Evolutionary conservation across 768 basidiomycete species (phyloP).

Genomic region (Jaapia argillacea): DNA sequence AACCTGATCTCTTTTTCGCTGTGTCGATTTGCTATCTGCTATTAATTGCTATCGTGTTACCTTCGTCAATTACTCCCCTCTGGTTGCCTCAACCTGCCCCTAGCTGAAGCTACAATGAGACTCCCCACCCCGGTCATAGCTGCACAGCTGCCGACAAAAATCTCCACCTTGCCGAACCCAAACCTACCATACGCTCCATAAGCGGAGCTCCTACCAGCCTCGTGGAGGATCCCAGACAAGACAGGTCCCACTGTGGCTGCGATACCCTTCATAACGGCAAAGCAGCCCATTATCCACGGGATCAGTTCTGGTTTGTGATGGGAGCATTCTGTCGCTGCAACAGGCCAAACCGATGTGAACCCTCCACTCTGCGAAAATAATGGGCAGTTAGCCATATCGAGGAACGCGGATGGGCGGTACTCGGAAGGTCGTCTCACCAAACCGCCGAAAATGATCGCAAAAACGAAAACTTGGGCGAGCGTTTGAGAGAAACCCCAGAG

Average conservation of each 20-base stretch:
- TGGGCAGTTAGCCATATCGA: neutral
- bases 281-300: conserved; percentile 9
- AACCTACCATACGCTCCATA: conserved; percentile 8
- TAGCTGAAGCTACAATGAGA: conserved; percentile 8
- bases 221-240: conserved; percentile 13
- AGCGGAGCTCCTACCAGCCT: conserved; percentile 7
- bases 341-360: conserved; percentile 10
- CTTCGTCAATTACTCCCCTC: too few species aligned
- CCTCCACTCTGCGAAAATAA: conserved; percentile 11
- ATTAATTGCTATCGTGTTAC: too few species aligned
- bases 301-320: conserved; percentile 13
- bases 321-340: conserved; percentile 12
- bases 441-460: conserved; percentile 15
- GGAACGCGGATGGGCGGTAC: too few species aligned
- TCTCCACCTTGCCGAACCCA: conserved; percentile 13
- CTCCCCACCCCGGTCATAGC: conserved; percentile 10
- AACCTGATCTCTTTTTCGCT: too few species aligned
- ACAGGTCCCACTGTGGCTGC: conserved; percentile 13
- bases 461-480: conserved; percentile 11
- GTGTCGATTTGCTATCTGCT: too few species aligned
- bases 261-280: conserved; percentile 11
- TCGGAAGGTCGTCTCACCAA: too few species aligned
- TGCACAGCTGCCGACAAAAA: conserved; percentile 14
- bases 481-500: conserved; percentile 15
- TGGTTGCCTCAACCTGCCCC: neutral